Percentiles rank a stretch among this genome's conserved stretches.
phyloP scores from a whole-genome alignment of 257 asterid species.

The Scutellaria minor region DNA sequence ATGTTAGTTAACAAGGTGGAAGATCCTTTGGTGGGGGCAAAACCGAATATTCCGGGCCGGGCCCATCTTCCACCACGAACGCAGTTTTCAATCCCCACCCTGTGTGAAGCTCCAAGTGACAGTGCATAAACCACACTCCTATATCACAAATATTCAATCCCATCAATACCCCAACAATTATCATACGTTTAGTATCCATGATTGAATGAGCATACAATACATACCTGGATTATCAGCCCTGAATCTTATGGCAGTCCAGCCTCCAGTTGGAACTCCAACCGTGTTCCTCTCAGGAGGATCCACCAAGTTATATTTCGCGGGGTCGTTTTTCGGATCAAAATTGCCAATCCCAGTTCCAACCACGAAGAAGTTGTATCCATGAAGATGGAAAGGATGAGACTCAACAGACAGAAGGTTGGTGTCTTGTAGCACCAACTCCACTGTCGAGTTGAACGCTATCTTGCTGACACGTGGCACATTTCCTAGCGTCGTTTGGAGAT shows the following conservation, averaged over 20 bases:
- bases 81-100: constrained; percentile 75
- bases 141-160: not conserved
- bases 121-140: constrained; percentile 83
- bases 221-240: constrained; percentile 86
- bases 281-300: constrained; percentile 86
- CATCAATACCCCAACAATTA: not conserved
- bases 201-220: too few relatives aligned
- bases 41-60: constrained; percentile 47
- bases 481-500: constrained; percentile 47
- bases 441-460: constrained; percentile 63
- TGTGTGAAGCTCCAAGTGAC: constrained; percentile 74
- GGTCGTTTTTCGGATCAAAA: constrained; percentile 57
- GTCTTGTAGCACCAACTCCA: constrained; percentile 70
- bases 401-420: constrained; percentile 67
- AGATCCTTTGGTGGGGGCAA: constrained; percentile 76
- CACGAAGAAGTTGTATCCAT: constrained; percentile 77
- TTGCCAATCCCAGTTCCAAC: constrained; percentile 76
- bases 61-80: constrained; percentile 68
- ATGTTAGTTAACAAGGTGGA: constrained; percentile 49
- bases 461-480: constrained; percentile 54
- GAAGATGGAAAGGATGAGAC: constrained; percentile 88
- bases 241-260: constrained; percentile 86
- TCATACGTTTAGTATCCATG: too few relatives aligned
- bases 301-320: constrained; percentile 55
- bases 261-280: constrained; percentile 81